Evolutionary conservation across 306 rosid species (phyloP), one percentile per base, ranked within the genome.

Genomic region (Quercus alba): DNA sequence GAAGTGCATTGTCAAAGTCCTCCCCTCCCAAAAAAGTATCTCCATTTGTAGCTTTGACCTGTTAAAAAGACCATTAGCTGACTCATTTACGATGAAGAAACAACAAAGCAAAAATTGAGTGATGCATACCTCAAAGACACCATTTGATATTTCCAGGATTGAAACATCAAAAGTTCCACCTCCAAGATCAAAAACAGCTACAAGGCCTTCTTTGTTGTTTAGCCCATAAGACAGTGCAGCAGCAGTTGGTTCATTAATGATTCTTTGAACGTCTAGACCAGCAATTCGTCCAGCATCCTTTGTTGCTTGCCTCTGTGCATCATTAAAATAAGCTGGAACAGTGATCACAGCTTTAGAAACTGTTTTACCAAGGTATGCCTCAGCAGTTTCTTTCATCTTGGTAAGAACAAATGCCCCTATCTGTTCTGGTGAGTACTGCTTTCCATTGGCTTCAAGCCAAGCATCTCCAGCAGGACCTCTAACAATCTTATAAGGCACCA

Each of bases 141-240:
- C 98, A 84, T 90, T 92, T n/a, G 98, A 94, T 59, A 94, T 94
- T 87, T 94, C 98, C 58, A 92, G 77, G 84, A 94, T 92, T 82
- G 98, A 94, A 38, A 94, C 98, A 87, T 94, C 98, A 82, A 94
- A 94, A 14, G 98, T 94, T 77, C 98, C 98, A 83, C 98, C 98
- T 13, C 98, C 98, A 73, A 94, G 98, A 80, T 94, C 98, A 80
- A 94, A 94, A 28, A 94, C 98, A 1, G 98, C 98, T 62, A 94
- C 92, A 6, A 92, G 87, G 55, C 98, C 98, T 77, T 94, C 98
- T 84, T 94, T 92, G 77, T 89, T 94, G 89, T 88, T 94, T 97
- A 92, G 89, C 25, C 98, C 98, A 70, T 94, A 94, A 15, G 98
- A 94, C 70, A 94, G 98, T 26, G 98, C 98, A 56, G 98, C 98